Evolutionary conservation across 495 filamentous ascomycete species (phyloP), one percentile per base, ranked within the genome.

Genomic region (Sporormia fimetaria): DNA sequence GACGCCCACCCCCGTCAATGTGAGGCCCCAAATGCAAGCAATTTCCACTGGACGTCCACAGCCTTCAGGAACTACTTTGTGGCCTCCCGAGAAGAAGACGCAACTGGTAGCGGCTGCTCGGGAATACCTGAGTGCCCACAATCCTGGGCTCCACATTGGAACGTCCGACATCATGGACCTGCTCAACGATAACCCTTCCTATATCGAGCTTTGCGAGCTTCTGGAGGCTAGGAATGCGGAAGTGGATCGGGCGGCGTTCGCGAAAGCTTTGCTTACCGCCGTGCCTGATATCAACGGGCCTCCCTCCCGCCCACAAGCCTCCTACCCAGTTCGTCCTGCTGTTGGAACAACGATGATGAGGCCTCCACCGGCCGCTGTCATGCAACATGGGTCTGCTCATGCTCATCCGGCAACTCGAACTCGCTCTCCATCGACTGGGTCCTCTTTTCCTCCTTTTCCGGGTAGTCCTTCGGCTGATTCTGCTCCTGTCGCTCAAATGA

Each of bases 161-260:
- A 11, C 55, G n/a, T 50, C 62, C 3, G 37, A 60, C 15, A 56
- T 74, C 0, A 51, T 55, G 27, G 37, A 37, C 6, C 54, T 74
- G 18, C 46, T 74, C 14, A 56, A 71, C 27, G 39, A 38, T 14
- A 70, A 71, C 52, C 68, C 68, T 0, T 64, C 59, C 12, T 74
- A 74, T 50, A 57, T 56, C 35, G 61, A 66, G 33, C 53, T 74
- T 3, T 74, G 70, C 49, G 62, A 67, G 41, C 47, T 53, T 21
- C 51, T 74, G n/a, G 71, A 74, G 37, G 21, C 28, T 1, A 54
- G 55, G 31, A 64, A 66, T 1, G 56, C 73, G 20, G 44, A 47
- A 11, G 46, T 74, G 27, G 62, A 72, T 38, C 55, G 67, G 31
- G 55, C 60, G 8, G 45, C 49, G 1, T 66, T 74, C 41, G 71